These are phyloP conservation scores for Penicillium fuscoglaucum DNA, from an alignment of 2,329 filamentous ascomycete species.

Conservation along the genomic window DNA sequence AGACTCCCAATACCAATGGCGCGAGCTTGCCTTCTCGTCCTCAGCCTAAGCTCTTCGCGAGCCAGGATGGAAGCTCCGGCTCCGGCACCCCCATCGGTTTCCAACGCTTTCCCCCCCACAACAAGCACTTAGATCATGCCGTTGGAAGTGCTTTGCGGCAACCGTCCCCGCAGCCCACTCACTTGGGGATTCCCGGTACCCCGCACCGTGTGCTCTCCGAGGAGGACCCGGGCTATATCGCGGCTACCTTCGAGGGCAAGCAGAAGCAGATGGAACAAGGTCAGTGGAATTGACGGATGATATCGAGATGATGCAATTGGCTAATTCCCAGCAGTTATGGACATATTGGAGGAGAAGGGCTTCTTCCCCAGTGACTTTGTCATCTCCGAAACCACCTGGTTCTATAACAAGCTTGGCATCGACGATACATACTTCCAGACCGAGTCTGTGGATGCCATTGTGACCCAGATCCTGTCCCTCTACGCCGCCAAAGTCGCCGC, in stretches of 20 bases:
- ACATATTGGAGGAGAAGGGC: constrained; percentile 71
- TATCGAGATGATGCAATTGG: not conserved
- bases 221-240: constrained; percentile 89
- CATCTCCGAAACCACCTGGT: constrained; percentile 87
- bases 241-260: constrained; percentile 91
- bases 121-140: constrained; percentile 60
- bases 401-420: constrained; percentile 96
- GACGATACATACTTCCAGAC: constrained; percentile 98
- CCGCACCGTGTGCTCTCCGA: constrained; percentile 75
- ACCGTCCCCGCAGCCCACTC: constrained; percentile 84
- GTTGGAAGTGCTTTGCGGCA: constrained; percentile 59
- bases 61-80: constrained; percentile 40
- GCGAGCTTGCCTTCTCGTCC: constrained; percentile 29
- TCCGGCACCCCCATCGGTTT: constrained; percentile 45
- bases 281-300: constrained; percentile 42
- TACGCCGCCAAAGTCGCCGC: constrained; percentile 97
- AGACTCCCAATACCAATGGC: constrained; percentile 28
- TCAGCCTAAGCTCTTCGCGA: constrained; percentile 35
- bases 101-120: constrained; percentile 45
- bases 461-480: constrained; percentile 90
- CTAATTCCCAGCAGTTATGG: constrained; percentile 63
- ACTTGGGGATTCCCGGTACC: constrained; percentile 74
- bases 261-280: constrained; percentile 82
- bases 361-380: constrained; percentile 85
- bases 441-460: constrained; percentile 80